phyloP scores from a whole-genome alignment of 768 basidiomycete species.

The Lyophyllum shimeji region DNA sequence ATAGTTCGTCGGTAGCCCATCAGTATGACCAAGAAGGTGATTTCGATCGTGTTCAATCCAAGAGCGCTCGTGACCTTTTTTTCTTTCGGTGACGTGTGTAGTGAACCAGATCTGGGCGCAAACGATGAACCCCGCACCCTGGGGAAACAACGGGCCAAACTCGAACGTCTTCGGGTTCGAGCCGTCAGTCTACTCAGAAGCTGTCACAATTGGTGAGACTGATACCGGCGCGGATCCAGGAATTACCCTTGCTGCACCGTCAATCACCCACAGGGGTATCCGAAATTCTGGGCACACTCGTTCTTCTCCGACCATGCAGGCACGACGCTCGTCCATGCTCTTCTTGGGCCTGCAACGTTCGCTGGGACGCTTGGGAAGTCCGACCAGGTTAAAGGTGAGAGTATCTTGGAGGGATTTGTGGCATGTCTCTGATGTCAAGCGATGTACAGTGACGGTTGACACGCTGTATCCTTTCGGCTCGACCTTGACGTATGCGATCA shows the following conservation, averaged over 20 bases:
- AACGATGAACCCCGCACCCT: conserved; percentile 35
- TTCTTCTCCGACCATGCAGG: conserved; percentile 32
- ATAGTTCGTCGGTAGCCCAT: conserved; percentile 26
- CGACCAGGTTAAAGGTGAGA: conserved; percentile 32
- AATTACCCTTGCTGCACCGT: conserved; percentile 46
- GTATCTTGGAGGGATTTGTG: neutral
- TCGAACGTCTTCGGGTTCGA: conserved; percentile 44
- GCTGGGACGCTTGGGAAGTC: conserved; percentile 30
- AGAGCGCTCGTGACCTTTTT: neutral
- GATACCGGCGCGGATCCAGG: conserved; percentile 12
- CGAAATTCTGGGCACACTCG: conserved; percentile 43
- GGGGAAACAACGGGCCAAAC: conserved; percentile 37
- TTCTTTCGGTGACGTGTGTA: conserved; percentile 6
- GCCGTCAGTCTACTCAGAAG: conserved; percentile 26
- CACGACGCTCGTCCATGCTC: conserved; percentile 32
- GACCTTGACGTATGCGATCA: conserved; percentile 35
- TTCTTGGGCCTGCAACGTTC: conserved; percentile 39
- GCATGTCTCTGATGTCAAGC: neutral
- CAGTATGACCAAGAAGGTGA: conserved; percentile 44
- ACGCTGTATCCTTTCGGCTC: conserved; percentile 40
- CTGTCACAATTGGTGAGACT: neutral
- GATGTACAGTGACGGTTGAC: conserved; percentile 30
- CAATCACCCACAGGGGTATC: conserved; percentile 39
- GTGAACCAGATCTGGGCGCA: conserved; percentile 44
- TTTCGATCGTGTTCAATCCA: neutral